Conservation (phyloP, 2,329 filamentous ascomycete genomes). For the Fusarium sterilihyphosum region DNA sequence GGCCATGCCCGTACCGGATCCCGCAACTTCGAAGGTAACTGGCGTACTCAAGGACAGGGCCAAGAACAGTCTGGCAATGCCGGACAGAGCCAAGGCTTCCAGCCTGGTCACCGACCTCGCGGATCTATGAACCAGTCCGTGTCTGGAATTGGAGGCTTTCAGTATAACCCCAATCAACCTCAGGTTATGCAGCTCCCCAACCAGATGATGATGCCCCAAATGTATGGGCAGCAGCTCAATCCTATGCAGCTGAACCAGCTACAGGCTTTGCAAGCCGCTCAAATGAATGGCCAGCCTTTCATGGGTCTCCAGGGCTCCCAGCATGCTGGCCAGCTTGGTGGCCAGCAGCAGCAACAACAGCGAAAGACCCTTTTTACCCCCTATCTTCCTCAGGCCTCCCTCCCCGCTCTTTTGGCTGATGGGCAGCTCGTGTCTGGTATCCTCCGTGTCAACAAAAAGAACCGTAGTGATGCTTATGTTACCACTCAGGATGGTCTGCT, state of each 20-base stretch:
- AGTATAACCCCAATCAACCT: constrained; percentile 82
- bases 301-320: constrained; percentile 76
- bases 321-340: constrained; percentile 73
- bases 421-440: constrained; percentile 96
- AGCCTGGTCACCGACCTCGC: constrained; percentile 89
- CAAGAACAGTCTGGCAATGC: constrained; percentile 64
- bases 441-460: constrained; percentile 99
- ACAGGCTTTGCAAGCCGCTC: constrained; percentile 89
- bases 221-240: constrained; percentile 90
- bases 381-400: constrained; percentile 92
- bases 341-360: constrained; percentile 82
- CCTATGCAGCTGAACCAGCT: constrained; percentile 89
- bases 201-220: constrained; percentile 85
- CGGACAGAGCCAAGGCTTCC: constrained; percentile 77
- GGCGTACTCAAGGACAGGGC: constrained; percentile 80
- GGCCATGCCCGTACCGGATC: constrained; percentile 86
- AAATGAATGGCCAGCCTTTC: constrained; percentile 80
- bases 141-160: constrained; percentile 84
- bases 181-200: constrained; percentile 88
- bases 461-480: constrained; percentile 97
- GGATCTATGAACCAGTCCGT: constrained; percentile 89
- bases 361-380: constrained; percentile 98
- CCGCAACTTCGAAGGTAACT: constrained; percentile 97
- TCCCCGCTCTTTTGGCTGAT: constrained; percentile 89
- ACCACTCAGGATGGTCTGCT: constrained; percentile 87